Evolutionary conservation across 371 early-diverging fungal genomes (phyloP).

Genomic region (Mortierella sp.): DNA sequence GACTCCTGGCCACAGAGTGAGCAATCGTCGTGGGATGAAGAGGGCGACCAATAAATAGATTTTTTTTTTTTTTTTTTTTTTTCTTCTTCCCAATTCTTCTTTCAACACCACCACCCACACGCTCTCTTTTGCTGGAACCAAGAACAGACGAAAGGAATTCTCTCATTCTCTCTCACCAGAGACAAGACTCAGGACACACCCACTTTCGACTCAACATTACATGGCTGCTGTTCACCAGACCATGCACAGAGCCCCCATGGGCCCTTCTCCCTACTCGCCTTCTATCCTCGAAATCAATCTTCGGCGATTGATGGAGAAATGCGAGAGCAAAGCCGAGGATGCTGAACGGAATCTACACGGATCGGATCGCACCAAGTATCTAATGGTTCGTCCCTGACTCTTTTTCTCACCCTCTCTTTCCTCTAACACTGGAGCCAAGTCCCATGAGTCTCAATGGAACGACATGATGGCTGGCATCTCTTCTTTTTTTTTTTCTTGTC

Average conservation of each 20-base stretch:
- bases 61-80: too few species aligned
- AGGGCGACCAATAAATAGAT: not conserved
- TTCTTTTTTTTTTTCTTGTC: not conserved
- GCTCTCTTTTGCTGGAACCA: too few species aligned
- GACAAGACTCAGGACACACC: too few species aligned
- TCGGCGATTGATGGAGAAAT: constrained; percentile 43
- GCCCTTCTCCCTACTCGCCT: not conserved
- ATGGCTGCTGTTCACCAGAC: not conserved
- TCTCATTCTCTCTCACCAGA: too few species aligned
- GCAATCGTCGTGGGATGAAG: not conserved
- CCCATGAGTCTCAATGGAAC: too few species aligned
- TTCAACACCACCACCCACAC: too few species aligned
- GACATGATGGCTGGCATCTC: too few species aligned
- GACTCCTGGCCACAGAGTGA: not conserved
- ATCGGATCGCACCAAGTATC: constrained; percentile 25
- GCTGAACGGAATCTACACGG: constrained; percentile 43
- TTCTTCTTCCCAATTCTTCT: too few species aligned
- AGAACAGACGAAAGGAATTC: too few species aligned
- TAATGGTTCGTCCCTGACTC: constrained; percentile 14
- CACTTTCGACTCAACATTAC: not conserved
- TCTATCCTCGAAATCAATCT: constrained; percentile 38
- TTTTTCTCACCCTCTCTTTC: too few species aligned
- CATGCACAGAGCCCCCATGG: constrained; percentile 1
- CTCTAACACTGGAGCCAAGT: too few species aligned
- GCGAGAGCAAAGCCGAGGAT: constrained; percentile 26